A percentile compares a stretch with the other conserved stretches of the same genome.
Evolutionary conservation across 139 green algal species (phyloP).

Genomic region (Tetraselmis striata): DNA sequence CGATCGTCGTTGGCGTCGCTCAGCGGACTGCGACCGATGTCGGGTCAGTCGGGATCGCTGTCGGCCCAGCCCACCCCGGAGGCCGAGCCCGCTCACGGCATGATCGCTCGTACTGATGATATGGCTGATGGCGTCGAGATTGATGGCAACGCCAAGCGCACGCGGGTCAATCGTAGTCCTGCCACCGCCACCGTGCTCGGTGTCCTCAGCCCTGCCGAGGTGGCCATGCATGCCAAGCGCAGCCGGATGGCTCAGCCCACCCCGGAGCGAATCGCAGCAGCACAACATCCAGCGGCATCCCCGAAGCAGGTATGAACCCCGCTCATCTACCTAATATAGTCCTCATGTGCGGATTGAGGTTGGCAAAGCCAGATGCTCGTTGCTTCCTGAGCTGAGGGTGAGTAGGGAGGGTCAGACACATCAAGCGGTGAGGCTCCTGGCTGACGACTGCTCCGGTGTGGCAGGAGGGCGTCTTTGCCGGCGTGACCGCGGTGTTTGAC

Average conservation of each 20-base stretch:
- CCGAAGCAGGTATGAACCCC: background rate
- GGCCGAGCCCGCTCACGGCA: too few species aligned
- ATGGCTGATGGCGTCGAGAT: too few species aligned
- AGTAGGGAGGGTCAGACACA: too few species aligned
- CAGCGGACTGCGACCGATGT: background rate
- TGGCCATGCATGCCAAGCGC: too few species aligned
- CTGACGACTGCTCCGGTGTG: background rate
- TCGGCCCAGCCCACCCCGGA: background rate
- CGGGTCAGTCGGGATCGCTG: background rate
- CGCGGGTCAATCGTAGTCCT: too few species aligned
- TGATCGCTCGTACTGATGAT: too few species aligned
- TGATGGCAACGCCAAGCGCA: too few species aligned
- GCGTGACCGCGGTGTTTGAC: background rate
- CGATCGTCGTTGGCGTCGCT: background rate
- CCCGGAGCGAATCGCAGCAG: too few species aligned
- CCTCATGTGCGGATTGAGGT: background rate
- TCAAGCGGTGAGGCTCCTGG: too few species aligned
- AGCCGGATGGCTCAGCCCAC: background rate
- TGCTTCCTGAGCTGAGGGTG: background rate
- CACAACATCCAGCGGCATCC: too few species aligned
- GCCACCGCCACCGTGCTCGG: too few species aligned
- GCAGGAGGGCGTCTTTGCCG: background rate
- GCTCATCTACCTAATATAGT: background rate
- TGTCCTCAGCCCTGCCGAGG: too few species aligned
- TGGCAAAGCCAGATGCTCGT: background rate